These are phyloP conservation scores for Striga hermonthica DNA, from an alignment of 305 asterid genomes.

Conservation along the genomic window DNA sequence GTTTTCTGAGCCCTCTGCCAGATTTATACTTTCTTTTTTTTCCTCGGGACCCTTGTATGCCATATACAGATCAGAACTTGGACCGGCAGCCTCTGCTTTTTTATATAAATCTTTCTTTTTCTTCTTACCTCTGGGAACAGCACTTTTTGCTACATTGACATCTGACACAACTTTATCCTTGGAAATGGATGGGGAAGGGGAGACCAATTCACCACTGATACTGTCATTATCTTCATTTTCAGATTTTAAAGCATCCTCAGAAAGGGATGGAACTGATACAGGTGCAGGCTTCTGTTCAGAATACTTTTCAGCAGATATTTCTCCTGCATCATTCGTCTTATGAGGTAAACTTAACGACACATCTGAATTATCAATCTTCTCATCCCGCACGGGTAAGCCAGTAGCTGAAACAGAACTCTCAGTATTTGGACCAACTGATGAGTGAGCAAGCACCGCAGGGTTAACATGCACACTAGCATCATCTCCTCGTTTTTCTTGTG, in stretches of 20 bases:
- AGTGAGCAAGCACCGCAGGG: too few species aligned
- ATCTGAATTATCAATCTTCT: background rate
- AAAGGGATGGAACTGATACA: conserved; percentile 25
- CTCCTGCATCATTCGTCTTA: conserved; percentile 12
- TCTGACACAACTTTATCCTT: conserved; percentile 51
- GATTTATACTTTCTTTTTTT: conserved; percentile 44
- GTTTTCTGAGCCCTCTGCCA: conserved; percentile 38
- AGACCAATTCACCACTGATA: conserved; percentile 30
- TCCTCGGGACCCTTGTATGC: conserved; percentile 85
- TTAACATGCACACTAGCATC: too few species aligned
- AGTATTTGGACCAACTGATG: too few species aligned
- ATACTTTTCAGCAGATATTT: conserved; percentile 29
- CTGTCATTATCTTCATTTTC: conserved; percentile 40
- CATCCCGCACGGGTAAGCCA: conserved; percentile 29
- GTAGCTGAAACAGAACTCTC: background rate
- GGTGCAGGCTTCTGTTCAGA: conserved; percentile 24
- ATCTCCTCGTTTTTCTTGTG: too few species aligned
- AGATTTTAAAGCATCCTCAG: conserved; percentile 26
- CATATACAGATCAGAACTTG: conserved; percentile 63
- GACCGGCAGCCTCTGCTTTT: conserved; percentile 66
- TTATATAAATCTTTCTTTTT: conserved; percentile 43
- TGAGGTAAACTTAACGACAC: too few species aligned
- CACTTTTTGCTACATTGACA: conserved; percentile 40
- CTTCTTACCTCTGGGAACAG: conserved; percentile 39
- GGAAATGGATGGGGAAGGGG: conserved; percentile 34